These are phyloP conservation scores for Salix brachista DNA, from an alignment of 345 rosid genomes.

Conservation along the genomic window DNA sequence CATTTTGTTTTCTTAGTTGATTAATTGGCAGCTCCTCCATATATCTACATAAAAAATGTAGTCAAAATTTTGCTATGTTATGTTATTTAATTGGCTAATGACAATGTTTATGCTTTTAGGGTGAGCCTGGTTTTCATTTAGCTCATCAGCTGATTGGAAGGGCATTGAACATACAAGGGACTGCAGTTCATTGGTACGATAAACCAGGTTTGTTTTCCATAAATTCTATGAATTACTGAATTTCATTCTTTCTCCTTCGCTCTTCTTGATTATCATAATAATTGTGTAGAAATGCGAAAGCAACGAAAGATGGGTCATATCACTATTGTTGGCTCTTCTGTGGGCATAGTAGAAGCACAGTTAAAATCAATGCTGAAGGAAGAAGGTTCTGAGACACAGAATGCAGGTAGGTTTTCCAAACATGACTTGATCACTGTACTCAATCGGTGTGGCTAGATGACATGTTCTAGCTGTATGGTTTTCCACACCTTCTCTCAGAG, in stretches of 20 bases:
- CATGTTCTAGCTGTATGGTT: background rate
- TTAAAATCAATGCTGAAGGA: conserved; percentile 52
- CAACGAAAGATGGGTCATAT: conserved; percentile 96
- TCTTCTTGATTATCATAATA: background rate
- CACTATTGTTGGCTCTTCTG: conserved; percentile 70
- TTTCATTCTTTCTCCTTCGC: background rate
- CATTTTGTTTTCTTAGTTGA: background rate
- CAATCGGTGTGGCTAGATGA: background rate
- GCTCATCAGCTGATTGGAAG: conserved; percentile 63
- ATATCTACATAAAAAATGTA: background rate
- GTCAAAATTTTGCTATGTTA: background rate
- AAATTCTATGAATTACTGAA: background rate
- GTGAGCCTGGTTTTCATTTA: conserved; percentile 67
- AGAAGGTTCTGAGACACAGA: conserved; percentile 33
- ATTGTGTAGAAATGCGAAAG: conserved; percentile 69
- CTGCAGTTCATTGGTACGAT: conserved; percentile 92
- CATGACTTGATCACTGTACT: background rate
- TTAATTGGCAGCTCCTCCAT: background rate
- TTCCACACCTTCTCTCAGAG: background rate
- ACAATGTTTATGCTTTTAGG: conserved; percentile 40
- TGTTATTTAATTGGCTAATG: conserved; percentile 1
- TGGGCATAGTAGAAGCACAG: conserved; percentile 57
- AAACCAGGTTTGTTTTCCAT: conserved; percentile 67
- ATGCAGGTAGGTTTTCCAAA: conserved; percentile 42
- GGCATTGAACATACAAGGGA: conserved; percentile 65